phyloP scores from a whole-genome alignment of 2,329 filamentous ascomycete species.

The Colletotrichum ledebouriae region DNA sequence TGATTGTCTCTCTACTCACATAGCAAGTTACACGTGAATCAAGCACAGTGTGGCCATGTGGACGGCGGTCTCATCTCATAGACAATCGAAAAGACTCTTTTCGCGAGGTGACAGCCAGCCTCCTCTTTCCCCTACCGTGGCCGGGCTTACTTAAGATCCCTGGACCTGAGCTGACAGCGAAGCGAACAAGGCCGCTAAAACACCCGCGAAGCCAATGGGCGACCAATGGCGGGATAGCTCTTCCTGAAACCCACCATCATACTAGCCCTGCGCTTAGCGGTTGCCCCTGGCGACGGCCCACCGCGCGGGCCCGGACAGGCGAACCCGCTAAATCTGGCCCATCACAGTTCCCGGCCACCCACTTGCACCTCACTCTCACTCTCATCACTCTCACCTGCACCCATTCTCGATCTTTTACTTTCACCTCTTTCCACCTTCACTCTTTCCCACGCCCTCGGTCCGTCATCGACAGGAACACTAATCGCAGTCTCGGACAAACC shows the following conservation, averaged over 20 bases:
- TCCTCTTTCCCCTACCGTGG: neutral
- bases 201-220: neutral
- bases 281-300: conserved; percentile 39
- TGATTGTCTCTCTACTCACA: neutral
- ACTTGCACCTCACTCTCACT: conserved; percentile 3
- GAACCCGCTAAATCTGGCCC: conserved; percentile 29
- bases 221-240: conserved; percentile 36
- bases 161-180: conserved; percentile 21
- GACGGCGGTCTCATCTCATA: neutral
- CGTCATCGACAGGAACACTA: conserved; percentile 20
- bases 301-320: conserved; percentile 17
- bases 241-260: conserved; percentile 38
- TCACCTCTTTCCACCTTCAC: conserved; percentile 11
- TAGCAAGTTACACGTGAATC: neutral
- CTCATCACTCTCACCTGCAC: neutral
- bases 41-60: neutral
- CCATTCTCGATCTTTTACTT: conserved; percentile 4
- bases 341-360: conserved; percentile 11
- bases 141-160: conserved; percentile 6
- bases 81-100: neutral
- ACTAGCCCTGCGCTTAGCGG: conserved; percentile 5
- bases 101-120: neutral
- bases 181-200: conserved; percentile 26
- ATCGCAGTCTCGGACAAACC: conserved; percentile 39
- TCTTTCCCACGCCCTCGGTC: neutral